Evolutionary conservation across 2,329 filamentous ascomycete genomes (phyloP).

Genomic region (Colletotrichum godetiae): DNA sequence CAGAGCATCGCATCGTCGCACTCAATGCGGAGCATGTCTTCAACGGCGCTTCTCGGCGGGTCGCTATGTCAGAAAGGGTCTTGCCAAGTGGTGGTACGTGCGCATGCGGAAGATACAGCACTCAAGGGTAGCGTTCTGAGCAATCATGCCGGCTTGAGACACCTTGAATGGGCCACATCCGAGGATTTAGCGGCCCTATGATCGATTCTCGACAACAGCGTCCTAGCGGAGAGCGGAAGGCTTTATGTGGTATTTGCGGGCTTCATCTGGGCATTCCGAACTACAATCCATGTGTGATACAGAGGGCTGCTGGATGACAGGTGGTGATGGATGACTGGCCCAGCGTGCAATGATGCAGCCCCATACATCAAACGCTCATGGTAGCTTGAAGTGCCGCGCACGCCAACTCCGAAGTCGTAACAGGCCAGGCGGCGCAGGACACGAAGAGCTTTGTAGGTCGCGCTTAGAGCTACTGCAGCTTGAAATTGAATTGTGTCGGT

Average conservation of each 20-base stretch:
- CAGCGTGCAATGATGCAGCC: too few species aligned
- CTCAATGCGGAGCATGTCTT: conserved; percentile 19
- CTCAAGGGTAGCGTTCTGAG: not conserved
- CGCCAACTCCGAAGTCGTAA: too few species aligned
- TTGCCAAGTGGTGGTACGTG: not conserved
- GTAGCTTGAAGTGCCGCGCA: too few species aligned
- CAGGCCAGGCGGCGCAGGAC: too few species aligned
- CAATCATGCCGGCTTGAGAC: not conserved
- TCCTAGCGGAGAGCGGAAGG: not conserved
- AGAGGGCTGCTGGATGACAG: too few species aligned
- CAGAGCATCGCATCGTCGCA: conserved; percentile 1
- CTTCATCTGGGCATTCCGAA: not conserved
- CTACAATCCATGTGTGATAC: not conserved
- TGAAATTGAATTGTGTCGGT: too few species aligned
- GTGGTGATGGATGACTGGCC: too few species aligned
- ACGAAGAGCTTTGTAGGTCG: too few species aligned
- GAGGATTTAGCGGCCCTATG: not conserved
- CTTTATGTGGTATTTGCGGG: not conserved
- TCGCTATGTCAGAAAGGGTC: conserved; percentile 7
- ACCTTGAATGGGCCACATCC: not conserved
- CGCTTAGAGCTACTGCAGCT: too few species aligned
- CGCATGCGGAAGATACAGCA: not conserved
- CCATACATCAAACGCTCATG: too few species aligned
- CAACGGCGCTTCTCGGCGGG: conserved; percentile 1
- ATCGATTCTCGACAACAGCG: not conserved